Base-by-base conservation (phyloP, 768 basidiomycete species). In the Daedalea quercina region DNA sequence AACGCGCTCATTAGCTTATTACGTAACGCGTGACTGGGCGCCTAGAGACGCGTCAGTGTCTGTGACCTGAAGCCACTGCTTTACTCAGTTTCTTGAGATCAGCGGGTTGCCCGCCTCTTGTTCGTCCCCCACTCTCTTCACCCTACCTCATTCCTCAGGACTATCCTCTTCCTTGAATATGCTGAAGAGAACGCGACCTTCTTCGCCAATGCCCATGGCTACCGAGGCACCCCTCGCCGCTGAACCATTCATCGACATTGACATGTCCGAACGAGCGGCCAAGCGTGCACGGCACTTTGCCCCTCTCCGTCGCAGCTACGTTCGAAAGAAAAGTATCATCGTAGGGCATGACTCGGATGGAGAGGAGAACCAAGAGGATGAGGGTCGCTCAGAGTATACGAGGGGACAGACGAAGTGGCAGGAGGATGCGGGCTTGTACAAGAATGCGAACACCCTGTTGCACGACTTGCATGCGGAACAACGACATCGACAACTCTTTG, bases 381-480 rank as follows among this genome's bases (percentile, higher is more conserved):
- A 55, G 43, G 40, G 13, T n/a, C 20, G n/a, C 22, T 22, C 37
- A 12, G 45, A 19, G 19, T 50, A 54, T 33, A 17, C 23, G 24
- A 28, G 35, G 17, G 47, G 47, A 45, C 41, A 35, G 17, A 54
- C 50, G 8, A 51, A 46, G n/a, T 60, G 63, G 50, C 56, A 57
- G 33, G 52, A 60, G 54, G 51, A 56, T 42, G 54, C 65, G 12
- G 66, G 65, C 45, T 69, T 60, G 69, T 91, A 90, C 70, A 76
- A 77, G 62, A 69, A 72, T 28, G 71, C 78, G 52, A 91, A 91
- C 67, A 76, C 59, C 44, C 69, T 87, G 57, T 77, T 91, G 34
- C 81, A 85, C 52, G 81, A 89, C 60, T 64, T 90, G 48, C 88
- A 90, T 59, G 73, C 80, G 35, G 73, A 84, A 22, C 76, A 85